Base-by-base conservation (phyloP, 352 stramenopile species). In the Globisporangium middletonii region DNA sequence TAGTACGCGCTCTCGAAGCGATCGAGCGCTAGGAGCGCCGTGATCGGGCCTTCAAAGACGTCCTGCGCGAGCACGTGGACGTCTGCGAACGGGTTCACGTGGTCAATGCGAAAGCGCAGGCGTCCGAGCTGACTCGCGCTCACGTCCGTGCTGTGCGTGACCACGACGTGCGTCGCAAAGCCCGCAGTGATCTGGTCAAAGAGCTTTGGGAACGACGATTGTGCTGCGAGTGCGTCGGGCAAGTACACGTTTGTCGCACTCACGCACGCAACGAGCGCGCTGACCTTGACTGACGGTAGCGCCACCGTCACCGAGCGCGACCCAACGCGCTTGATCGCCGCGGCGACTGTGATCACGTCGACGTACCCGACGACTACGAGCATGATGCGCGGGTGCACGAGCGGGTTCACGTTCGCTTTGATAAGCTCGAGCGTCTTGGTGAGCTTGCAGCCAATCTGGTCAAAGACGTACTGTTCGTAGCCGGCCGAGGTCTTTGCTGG, bases 41-140 rank as follows among this genome's bases (percentile, higher is more conserved):
- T 77, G 13, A 90, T 58, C 2, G 73, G 69, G 0, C 72, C 71
- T 65, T 90, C 78, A 61, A 92, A 90, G 0, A 86, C 73, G 16
- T 83, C 69, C 0, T 73, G 74, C 1, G 77, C 69, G 2, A 92
- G 69, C 19, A 86, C 75, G 35, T 88, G 74, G 8, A 90, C 71
- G 52, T 91, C 80, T 0, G 77, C 77, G 30, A 90, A 92, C 48
- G 83, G 71, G 57, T 90, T 91, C 28, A 63, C 64, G 19, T 87
- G 68, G 45, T 88, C 73, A 27, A 92, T 81, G 49, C 63, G 83
- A 43, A 77, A 88, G 7, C 83, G 74, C n/a, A 92, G 56, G 16
- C 79, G 67, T 2, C 80, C 72, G 0, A 90, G 59, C 2, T 68
- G 49, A 1, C 42, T 67, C 16, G 66, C 18, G 0, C 71, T 54